phyloP scores from a whole-genome alignment of 2,329 filamentous ascomycete genomes.

The Diaporthe sp. region DNA sequence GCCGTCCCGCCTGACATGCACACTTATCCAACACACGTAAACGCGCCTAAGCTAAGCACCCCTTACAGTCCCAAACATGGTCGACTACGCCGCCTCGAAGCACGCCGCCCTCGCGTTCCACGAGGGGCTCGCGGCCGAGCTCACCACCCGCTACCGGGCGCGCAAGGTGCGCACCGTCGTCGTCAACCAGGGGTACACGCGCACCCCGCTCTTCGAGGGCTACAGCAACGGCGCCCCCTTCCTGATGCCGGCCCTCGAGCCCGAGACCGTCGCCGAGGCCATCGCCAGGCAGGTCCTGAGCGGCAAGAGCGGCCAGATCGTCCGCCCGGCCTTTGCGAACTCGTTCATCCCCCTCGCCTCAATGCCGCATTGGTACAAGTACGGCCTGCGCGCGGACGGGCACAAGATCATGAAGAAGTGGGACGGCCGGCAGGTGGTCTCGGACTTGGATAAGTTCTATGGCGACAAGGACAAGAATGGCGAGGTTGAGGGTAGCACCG shows the following conservation, averaged over 20 bases:
- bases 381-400: constrained; percentile 60
- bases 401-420: constrained; percentile 59
- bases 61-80: constrained; percentile 66
- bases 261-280: constrained; percentile 74
- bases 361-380: constrained; percentile 75
- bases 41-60: neutral
- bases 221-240: constrained; percentile 65
- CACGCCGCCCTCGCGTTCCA: constrained; percentile 77
- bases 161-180: constrained; percentile 75
- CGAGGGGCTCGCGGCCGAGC: constrained; percentile 72
- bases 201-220: constrained; percentile 71
- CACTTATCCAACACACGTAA: no score
- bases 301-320: constrained; percentile 69
- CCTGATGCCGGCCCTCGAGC: constrained; percentile 66
- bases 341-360: constrained; percentile 60
- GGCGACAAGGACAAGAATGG: constrained; percentile 46
- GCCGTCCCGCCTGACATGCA: neutral
- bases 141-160: constrained; percentile 72
- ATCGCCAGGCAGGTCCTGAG: constrained; percentile 72
- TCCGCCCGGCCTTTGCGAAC: constrained; percentile 62
- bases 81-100: constrained; percentile 78
- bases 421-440: constrained; percentile 61
- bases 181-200: constrained; percentile 74
- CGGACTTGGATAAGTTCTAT: constrained; percentile 58
- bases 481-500: constrained; percentile 52